These are phyloP conservation scores for Sporothrix mexicana DNA, from an alignment of 2,329 filamentous ascomycete genomes.

Conservation along the genomic window DNA sequence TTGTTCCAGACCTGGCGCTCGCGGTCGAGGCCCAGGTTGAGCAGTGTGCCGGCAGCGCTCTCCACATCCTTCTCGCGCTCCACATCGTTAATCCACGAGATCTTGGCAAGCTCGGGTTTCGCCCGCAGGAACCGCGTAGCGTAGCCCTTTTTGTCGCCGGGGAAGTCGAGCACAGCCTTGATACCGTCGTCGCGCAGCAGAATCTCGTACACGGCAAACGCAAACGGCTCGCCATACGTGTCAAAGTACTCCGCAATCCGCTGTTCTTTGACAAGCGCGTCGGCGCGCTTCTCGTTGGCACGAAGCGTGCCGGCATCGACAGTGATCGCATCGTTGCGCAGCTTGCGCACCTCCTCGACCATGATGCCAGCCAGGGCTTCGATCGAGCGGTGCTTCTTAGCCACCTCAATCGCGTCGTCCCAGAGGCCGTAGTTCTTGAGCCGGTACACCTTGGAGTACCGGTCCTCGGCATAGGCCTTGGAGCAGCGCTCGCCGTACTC, in stretches of 20 bases:
- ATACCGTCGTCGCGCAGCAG: conserved; percentile 72
- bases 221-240: conserved; percentile 69
- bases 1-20: conserved; percentile 90
- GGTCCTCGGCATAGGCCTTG: conserved; percentile 57
- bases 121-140: conserved; percentile 80
- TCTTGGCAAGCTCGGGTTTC: conserved; percentile 72
- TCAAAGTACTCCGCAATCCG: conserved; percentile 62
- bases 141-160: conserved; percentile 69
- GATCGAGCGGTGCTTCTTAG: conserved; percentile 63
- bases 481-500: conserved; percentile 54
- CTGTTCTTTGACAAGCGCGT: conserved; percentile 54
- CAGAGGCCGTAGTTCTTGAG: conserved; percentile 62
- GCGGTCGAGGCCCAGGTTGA: conserved; percentile 69
- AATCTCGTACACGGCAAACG: conserved; percentile 79
- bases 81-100: conserved; percentile 96
- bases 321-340: conserved; percentile 47
- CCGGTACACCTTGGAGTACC: conserved; percentile 58
- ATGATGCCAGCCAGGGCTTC: conserved; percentile 62
- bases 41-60: conserved; percentile 72
- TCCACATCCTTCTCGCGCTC: conserved; percentile 75
- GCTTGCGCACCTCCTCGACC: conserved; percentile 57
- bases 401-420: conserved; percentile 63
- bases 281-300: conserved; percentile 50
- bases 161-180: conserved; percentile 71
- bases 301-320: conserved; percentile 47